These are phyloP conservation scores for Daedaleopsis nitida DNA, from an alignment of 768 basidiomycete species.

Conservation along the genomic window DNA sequence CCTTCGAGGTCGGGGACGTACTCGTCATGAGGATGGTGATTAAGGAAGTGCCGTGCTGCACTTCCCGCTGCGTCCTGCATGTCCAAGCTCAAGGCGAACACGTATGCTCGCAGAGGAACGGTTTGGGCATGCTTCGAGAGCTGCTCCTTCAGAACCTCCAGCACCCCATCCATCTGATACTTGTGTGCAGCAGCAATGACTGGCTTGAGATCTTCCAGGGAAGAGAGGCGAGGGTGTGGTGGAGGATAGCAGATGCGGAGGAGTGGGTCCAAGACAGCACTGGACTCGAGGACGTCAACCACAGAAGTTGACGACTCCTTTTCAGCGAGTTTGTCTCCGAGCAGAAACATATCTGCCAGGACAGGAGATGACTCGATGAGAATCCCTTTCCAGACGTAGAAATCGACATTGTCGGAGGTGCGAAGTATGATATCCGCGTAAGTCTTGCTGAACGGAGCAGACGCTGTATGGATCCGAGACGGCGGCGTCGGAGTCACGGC, in stretches of 20 bases:
- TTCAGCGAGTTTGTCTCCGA: neutral
- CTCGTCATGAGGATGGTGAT: neutral
- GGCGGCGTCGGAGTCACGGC: too few species aligned
- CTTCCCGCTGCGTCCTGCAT: slow-evolving; percentile 60
- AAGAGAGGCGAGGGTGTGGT: slow-evolving; percentile 2
- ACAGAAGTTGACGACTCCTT: neutral
- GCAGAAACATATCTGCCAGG: slow-evolving; percentile 32
- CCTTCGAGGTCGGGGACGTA: slow-evolving; percentile 5
- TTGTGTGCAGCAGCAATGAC: slow-evolving; percentile 8
- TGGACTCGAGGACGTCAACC: slow-evolving; percentile 5
- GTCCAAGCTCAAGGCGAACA: slow-evolving; percentile 36
- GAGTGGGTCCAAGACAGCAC: neutral
- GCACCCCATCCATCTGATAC: slow-evolving; percentile 1
- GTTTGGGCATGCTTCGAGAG: neutral
- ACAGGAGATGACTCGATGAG: slow-evolving; percentile 33
- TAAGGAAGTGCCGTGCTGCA: slow-evolving; percentile 42
- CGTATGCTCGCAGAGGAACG: neutral
- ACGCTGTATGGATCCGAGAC: neutral
- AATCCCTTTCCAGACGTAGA: slow-evolving; percentile 31
- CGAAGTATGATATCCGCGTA: slow-evolving; percentile 31
- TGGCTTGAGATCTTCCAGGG: slow-evolving; percentile 1
- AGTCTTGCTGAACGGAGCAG: slow-evolving; percentile 22
- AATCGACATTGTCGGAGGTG: slow-evolving; percentile 31
- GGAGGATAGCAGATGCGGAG: slow-evolving; percentile 8
- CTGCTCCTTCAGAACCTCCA: neutral